Evolutionary conservation across 257 asterid genomes (phyloP), one percentile per base, ranked within the genome.

Genomic region (Echites panduratus): DNA sequence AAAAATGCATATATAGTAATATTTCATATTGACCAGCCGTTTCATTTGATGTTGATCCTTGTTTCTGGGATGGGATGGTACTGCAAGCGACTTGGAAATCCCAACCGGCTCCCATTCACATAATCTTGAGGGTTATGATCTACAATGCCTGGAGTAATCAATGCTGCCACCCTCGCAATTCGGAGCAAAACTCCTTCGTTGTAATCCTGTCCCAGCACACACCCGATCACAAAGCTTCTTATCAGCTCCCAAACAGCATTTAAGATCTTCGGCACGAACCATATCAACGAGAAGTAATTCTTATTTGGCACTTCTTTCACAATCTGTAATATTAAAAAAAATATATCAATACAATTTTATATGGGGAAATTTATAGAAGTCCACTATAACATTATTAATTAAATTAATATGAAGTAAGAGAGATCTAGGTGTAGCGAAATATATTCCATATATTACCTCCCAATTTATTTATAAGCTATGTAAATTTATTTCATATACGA

Each of bases 71-170:
- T 58, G 4, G 40, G 27, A 26, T 0, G 40, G 17, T 3, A 14
- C 0, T 1, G 3, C 4, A n/a, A n/a, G n/a, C n/a, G n/a, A n/a
- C 4, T 27, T 7, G 41, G 66, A 27, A n/a, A 59, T 68, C 85
- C 89, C 80, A 88, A 73, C 70, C 85, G 73, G 4, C 78, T 82
- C 7, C 83, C 24, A 69, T 84, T 86, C 4, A 84, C 87, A 70
- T 88, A 88, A 70, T 88, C 94, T 22, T 79, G 85, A 38, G 84
- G 82, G 56, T 74, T 73, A 73, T 88, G 93, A 8, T 75, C 87
- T 5, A 89, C 83, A 26, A 84, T 14, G 0, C 93, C 88, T 0
- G 90, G 83, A 5, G 68, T 5, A 5, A 79, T 5, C 17, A 88
- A 54, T 4, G 89, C 89, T 2, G 84, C 66, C 1, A 82, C 66